Conservation (phyloP, 2,329 filamentous ascomycete genomes). For the Nemania serpens region DNA sequence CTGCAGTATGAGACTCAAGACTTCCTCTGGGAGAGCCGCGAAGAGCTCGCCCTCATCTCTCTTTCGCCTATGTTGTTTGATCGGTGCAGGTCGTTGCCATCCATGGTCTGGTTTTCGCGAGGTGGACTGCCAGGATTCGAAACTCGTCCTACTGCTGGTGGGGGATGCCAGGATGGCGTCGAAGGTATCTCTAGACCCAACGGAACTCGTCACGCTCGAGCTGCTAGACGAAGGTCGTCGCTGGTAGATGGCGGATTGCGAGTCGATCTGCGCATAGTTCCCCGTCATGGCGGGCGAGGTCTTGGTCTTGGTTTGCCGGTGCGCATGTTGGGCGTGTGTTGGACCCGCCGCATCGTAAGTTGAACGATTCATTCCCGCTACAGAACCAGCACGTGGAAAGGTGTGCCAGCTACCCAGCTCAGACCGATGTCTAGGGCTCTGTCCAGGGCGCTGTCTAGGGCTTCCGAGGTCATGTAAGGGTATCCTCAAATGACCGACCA, state of each 20-base stretch:
- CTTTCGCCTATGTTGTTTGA: conserved; percentile 44
- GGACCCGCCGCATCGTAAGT: conserved; percentile 27
- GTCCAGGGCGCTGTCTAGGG: conserved; percentile 28
- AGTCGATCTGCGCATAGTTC: conserved; percentile 41
- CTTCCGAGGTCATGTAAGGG: conserved; percentile 28
- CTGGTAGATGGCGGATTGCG: conserved; percentile 34
- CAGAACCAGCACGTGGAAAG: conserved; percentile 17
- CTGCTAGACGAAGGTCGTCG: conserved; percentile 34
- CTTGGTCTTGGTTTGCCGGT: conserved; percentile 28
- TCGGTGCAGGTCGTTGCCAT: conserved; percentile 43
- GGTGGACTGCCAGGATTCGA: conserved; percentile 47
- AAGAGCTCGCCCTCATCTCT: conserved; percentile 57
- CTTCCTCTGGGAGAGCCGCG: conserved; percentile 60
- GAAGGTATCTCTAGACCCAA: conserved; percentile 37
- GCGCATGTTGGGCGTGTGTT: conserved; percentile 28
- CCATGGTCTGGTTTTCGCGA: conserved; percentile 38
- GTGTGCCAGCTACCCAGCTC: conserved; percentile 28
- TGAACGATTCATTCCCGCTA: conserved; percentile 29
- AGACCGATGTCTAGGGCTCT: conserved; percentile 28
- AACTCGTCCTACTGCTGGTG: conserved; percentile 45
- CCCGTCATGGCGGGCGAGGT: conserved; percentile 34
- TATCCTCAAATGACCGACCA: conserved; percentile 4
- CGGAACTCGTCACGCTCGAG: conserved; percentile 36
- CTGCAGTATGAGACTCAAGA: conserved; percentile 60
- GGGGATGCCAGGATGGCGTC: conserved; percentile 40